These are phyloP conservation scores for Leccinum fibrillosum DNA, from an alignment of 768 basidiomycete genomes.

Conservation along the genomic window DNA sequence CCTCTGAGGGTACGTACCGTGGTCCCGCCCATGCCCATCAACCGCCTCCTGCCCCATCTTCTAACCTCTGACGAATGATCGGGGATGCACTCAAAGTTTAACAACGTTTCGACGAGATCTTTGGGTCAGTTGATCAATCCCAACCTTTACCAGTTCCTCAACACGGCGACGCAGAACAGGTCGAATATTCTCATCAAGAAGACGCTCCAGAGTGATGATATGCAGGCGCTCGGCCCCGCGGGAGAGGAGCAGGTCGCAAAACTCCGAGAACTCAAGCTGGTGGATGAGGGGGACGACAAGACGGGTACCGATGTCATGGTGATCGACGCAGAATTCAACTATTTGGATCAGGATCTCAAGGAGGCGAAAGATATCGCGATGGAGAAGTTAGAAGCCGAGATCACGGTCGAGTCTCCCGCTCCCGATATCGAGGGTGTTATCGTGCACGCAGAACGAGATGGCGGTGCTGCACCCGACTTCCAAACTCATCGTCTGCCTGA, in stretches of 20 bases:
- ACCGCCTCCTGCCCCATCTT: conserved; percentile 32
- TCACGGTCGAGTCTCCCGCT: conserved; percentile 23
- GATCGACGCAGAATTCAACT: conserved; percentile 33
- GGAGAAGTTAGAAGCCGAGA: conserved; percentile 26
- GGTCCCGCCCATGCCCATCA: conserved; percentile 41
- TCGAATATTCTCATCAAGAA: conserved; percentile 68
- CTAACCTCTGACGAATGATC: conserved; percentile 70
- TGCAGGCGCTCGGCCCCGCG: conserved; percentile 89
- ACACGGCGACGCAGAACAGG: conserved; percentile 40
- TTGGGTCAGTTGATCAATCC: conserved; percentile 39
- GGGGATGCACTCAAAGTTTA: conserved; percentile 84
- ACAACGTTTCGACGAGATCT: conserved; percentile 79
- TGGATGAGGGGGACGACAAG: conserved; percentile 54
- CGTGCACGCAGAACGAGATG: conserved; percentile 30
- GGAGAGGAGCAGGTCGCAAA: conserved; percentile 80
- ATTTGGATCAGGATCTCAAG: conserved; percentile 22
- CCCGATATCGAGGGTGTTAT: conserved; percentile 47
- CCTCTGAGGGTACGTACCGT: conserved; percentile 42
- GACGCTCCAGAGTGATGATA: conserved; percentile 67
- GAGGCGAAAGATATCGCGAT: conserved; percentile 22
- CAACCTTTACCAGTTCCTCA: conserved; percentile 35
- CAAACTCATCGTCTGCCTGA: conserved; percentile 21
- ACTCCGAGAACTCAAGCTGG: conserved; percentile 74
- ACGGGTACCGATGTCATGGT: conserved; percentile 45
- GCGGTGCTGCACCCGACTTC: neutral